A percentile compares a stretch with the other conserved stretches of the same genome.
Conservation (phyloP, 345 rosid species). For the Eutrema yunnanense region DNA sequence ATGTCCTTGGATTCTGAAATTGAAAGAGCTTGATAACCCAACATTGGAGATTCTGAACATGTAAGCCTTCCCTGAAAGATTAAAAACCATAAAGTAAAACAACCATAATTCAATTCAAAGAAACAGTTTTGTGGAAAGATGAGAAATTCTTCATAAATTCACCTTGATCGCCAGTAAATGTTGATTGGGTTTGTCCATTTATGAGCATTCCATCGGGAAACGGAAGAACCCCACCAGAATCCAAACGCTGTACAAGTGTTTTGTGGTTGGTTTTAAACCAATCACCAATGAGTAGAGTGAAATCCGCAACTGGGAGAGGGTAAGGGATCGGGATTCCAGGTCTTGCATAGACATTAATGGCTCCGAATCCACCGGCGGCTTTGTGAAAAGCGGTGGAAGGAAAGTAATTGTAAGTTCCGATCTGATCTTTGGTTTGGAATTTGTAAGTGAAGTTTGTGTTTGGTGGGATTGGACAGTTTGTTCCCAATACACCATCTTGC, state of each 20-base stretch:
- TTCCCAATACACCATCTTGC: slow-evolving; percentile 83
- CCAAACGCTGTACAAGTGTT: slow-evolving; percentile 31
- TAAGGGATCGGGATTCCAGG: slow-evolving; percentile 75
- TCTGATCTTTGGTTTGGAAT: slow-evolving; percentile 89
- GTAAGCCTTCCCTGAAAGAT: slow-evolving; percentile 64
- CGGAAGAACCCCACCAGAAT: slow-evolving; percentile 66
- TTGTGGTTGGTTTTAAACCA: slow-evolving; percentile 79
- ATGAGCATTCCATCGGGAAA: slow-evolving; percentile 62
- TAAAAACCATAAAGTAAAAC: neutral
- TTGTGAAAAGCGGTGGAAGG: slow-evolving; percentile 77
- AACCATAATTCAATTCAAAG: neutral
- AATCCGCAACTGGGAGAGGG: slow-evolving; percentile 56
- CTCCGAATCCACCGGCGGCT: slow-evolving; percentile 89
- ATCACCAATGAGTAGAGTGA: slow-evolving; percentile 78
- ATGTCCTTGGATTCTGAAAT: slow-evolving; percentile 88
- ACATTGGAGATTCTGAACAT: slow-evolving; percentile 86
- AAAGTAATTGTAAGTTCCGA: slow-evolving; percentile 72
- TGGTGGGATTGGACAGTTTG: slow-evolving; percentile 83
- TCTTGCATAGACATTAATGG: slow-evolving; percentile 53
- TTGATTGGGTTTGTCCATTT: slow-evolving; percentile 46
- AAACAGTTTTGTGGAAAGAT: neutral
- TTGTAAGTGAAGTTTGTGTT: slow-evolving; percentile 77
- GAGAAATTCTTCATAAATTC: neutral
- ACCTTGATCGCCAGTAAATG: slow-evolving; percentile 69
- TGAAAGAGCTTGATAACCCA: slow-evolving; percentile 60